phyloP scores from a whole-genome alignment of 2,329 filamentous ascomycete genomes.

The Clonostachys chloroleuca region DNA sequence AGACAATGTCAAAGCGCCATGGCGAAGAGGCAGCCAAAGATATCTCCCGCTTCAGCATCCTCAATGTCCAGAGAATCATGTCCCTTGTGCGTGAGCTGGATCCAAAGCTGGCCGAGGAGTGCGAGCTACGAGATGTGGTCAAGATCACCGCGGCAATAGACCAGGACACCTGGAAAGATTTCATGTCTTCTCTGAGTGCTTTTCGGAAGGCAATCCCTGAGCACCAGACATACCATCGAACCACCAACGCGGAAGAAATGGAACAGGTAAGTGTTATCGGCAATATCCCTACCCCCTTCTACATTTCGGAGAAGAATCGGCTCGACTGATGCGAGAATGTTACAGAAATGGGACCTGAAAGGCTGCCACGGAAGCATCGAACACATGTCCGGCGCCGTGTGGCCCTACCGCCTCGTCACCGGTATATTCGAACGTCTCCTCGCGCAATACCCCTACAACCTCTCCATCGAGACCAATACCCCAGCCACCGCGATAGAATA shows the following conservation, averaged over 20 bases:
- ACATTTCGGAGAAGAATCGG: neutral
- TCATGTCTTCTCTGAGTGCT: slow-evolving; percentile 6
- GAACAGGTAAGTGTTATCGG: slow-evolving; percentile 8
- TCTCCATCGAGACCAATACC: slow-evolving; percentile 31
- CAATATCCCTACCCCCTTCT: neutral
- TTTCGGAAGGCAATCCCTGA: slow-evolving; percentile 9
- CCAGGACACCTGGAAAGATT: slow-evolving; percentile 8
- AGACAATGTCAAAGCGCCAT: slow-evolving; percentile 15
- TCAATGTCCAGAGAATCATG: slow-evolving; percentile 22
- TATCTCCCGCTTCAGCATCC: slow-evolving; percentile 33
- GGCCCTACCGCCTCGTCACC: slow-evolving; percentile 41
- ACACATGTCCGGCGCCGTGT: slow-evolving; percentile 37
- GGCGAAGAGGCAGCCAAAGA: slow-evolving; percentile 27
- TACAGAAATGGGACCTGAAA: slow-evolving; percentile 13
- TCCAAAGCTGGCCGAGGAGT: slow-evolving; percentile 5
- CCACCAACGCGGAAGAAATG: slow-evolving; percentile 8
- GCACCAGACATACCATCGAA: slow-evolving; percentile 7
- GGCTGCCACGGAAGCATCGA: slow-evolving; percentile 24
- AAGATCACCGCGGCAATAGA: slow-evolving; percentile 13
- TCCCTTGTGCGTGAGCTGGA: slow-evolving; percentile 9
- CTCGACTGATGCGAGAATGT: slow-evolving; percentile 1
- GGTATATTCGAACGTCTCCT: slow-evolving; percentile 30
- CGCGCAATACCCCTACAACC: slow-evolving; percentile 11
- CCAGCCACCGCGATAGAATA: slow-evolving; percentile 13
- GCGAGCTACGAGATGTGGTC: slow-evolving; percentile 9